Base-by-base conservation (phyloP, 139 green algal genomes). In the Asterochloris sp. region DNA sequence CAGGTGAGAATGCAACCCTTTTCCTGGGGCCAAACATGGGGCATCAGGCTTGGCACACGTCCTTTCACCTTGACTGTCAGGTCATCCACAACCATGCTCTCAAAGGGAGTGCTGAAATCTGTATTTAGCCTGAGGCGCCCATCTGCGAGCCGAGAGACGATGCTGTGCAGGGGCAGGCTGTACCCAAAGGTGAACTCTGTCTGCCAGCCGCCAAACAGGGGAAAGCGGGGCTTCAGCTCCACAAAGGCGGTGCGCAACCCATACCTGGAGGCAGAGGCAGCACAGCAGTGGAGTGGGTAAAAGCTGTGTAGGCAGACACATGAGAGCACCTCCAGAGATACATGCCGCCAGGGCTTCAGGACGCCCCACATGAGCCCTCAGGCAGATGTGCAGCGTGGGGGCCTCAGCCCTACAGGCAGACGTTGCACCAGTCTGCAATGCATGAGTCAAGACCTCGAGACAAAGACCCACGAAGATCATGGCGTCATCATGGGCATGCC, bases 161-260 rank as follows among this genome's bases (percentile, higher is more conserved):
- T 82, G 19, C 66, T 17, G 19, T 82, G 28, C 68, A 98, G 85
- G n/a, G 94, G 92, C 83, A 97, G 73, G 74, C 85, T 91, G 83
- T 93, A 98, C 17, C 94, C 89, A 71, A 94, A 87, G 0, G 85
- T 74, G 62, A 95, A 96, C 26, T 86, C 80, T 10, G 86, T 89
- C 85, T 91, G 91, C 95, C 95, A 98, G 60, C 95, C 95, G 69
- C 94, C 94, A 79, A 97, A 89, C 17, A 98, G 81, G 0, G 95
- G 95, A 87, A 94, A 98, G 27, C 95, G 87, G 69, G 93, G 92
- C 54, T 82, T 69, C 54, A 98, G 75, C 67, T 87, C 83, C 71
- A 94, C 84, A n/a, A 84, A 62, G 62, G 86, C 73, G 73, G 54
- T 85, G 63, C 24, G 27, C 64, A 21, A 13, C 11, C 78, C 78